Percentiles rank a stretch among this genome's conserved stretches.
These are phyloP conservation scores for Jamesozyma spencerorum DNA, from an alignment of 805 yeast species.

Conservation along the genomic window DNA sequence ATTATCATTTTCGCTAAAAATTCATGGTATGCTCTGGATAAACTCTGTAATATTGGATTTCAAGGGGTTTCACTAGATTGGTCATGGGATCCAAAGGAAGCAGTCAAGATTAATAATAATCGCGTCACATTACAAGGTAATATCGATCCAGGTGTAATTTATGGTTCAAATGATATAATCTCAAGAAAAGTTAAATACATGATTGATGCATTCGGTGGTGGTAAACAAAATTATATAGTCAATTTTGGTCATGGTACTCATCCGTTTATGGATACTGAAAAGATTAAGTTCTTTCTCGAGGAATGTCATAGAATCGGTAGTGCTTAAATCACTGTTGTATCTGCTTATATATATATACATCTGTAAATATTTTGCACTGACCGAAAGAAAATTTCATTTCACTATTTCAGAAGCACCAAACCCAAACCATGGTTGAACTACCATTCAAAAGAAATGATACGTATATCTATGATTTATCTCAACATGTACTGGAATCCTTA, in stretches of 20 bases:
- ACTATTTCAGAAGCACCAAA: no score
- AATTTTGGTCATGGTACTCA: slow-evolving; percentile 98
- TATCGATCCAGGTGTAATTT: slow-evolving; percentile 89
- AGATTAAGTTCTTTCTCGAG: slow-evolving; percentile 71
- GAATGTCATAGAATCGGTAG: slow-evolving; percentile 76
- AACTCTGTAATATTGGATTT: slow-evolving; percentile 71
- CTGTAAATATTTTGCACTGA: neutral
- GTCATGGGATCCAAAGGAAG: slow-evolving; percentile 77
- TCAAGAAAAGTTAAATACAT: slow-evolving; percentile 73
- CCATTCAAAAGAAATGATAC: slow-evolving; percentile 31
- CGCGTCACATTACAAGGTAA: slow-evolving; percentile 89
- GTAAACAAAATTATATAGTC: slow-evolving; percentile 81
- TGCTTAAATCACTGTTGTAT: slow-evolving; percentile 25
- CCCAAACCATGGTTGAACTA: neutral
- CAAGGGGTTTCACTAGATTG: slow-evolving; percentile 90
- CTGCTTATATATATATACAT: neutral
- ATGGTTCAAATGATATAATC: slow-evolving; percentile 79
- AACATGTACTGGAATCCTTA: slow-evolving; percentile 36
- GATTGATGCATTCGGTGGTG: slow-evolving; percentile 91
- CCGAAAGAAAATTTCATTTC: no score
- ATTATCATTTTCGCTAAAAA: slow-evolving; percentile 89
- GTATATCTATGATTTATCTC: slow-evolving; percentile 42
- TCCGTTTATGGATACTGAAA: slow-evolving; percentile 93
- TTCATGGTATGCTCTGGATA: slow-evolving; percentile 93
- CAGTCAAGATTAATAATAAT: slow-evolving; percentile 62